These are phyloP conservation scores for Umbelopsis isabellina DNA, from an alignment of 192 early-diverging fungal species.

Conservation along the genomic window DNA sequence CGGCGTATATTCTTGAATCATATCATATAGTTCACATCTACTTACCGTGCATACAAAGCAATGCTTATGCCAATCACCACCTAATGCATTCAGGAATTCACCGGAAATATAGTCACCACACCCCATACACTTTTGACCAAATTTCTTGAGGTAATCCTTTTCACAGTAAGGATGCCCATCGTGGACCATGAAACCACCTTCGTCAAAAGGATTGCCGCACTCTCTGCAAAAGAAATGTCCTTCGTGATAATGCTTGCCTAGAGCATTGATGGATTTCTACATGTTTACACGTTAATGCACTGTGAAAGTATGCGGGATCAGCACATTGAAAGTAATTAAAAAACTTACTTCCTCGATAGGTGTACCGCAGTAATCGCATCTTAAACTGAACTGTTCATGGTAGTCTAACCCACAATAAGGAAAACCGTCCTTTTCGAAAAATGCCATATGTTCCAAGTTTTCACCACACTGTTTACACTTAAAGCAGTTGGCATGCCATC, in stretches of 20 bases:
- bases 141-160: conserved; percentile 54
- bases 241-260: conserved; percentile 58
- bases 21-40: neutral
- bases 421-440: conserved; percentile 56
- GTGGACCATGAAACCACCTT: conserved; percentile 55
- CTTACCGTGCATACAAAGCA: conserved; percentile 63
- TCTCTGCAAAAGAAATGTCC: conserved; percentile 64
- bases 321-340: neutral
- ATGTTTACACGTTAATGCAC: neutral
- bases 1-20: neutral
- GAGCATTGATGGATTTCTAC: conserved; percentile 49
- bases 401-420: conserved; percentile 62
- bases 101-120: conserved; percentile 54
- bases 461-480: conserved; percentile 47
- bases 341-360: conserved; percentile 57
- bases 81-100: conserved; percentile 53
- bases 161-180: conserved; percentile 61
- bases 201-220: conserved; percentile 56
- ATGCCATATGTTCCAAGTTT: conserved; percentile 52
- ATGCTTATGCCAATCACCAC: conserved; percentile 59
- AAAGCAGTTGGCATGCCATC: conserved; percentile 61
- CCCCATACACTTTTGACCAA: conserved; percentile 54
- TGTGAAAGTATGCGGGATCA: neutral
- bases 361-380: conserved; percentile 58
- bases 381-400: conserved; percentile 55